A percentile compares a stretch with the other conserved stretches of the same genome.
These are phyloP conservation scores for Croton laevigatus DNA, from an alignment of 441 rosid genomes.

Conservation along the genomic window DNA sequence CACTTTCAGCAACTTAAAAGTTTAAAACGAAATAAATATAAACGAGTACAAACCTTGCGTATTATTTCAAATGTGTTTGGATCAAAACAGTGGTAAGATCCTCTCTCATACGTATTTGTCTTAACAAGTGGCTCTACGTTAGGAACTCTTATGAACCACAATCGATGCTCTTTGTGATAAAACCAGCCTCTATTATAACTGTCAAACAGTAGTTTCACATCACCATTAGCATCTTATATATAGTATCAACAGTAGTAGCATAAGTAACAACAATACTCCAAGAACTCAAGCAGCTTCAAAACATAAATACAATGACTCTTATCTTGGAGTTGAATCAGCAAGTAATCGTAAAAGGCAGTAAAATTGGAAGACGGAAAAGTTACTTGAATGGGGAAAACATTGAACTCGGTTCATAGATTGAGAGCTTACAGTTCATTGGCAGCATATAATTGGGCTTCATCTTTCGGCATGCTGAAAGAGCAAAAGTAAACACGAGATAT, in stretches of 20 bases:
- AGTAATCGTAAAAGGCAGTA: background rate
- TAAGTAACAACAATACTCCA: background rate
- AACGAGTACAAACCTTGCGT: conserved; percentile 55
- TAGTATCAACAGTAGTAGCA: conserved; percentile 2
- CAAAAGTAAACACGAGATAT: conserved; percentile 2
- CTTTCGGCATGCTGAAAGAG: conserved; percentile 86
- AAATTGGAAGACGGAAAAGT: background rate
- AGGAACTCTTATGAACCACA: conserved; percentile 72
- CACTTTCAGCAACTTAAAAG: background rate
- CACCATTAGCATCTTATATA: background rate
- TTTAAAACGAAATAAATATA: background rate
- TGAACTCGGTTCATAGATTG: background rate
- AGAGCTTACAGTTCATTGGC: conserved; percentile 91
- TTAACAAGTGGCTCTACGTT: conserved; percentile 83
- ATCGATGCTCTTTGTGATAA: conserved; percentile 80
- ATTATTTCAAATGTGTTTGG: conserved; percentile 62
- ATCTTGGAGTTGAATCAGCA: background rate
- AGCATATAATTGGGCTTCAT: conserved; percentile 90
- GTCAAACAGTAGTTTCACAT: conserved; percentile 30
- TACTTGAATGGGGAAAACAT: too few relatives aligned
- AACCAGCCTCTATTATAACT: conserved; percentile 86
- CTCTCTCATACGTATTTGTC: conserved; percentile 76
- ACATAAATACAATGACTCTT: background rate
- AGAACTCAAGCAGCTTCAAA: background rate
- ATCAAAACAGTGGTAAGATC: conserved; percentile 87